Evolutionary conservation across 306 rosid species (phyloP), one percentile per base, ranked within the genome.

Genomic region (Macrotyloma uniflorum): DNA sequence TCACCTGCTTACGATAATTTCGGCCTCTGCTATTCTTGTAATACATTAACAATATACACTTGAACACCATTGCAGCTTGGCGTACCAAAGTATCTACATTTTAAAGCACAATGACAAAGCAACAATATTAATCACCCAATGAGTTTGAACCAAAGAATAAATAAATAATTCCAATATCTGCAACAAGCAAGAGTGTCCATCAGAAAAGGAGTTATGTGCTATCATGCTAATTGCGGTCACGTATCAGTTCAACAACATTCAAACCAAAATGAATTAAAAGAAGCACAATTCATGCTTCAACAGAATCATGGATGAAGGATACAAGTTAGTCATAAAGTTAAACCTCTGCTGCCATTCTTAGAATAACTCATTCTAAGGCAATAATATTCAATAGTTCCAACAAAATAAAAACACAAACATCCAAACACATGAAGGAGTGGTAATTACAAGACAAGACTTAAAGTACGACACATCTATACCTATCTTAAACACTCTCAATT

Each of bases 1-100:
- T 84, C 82, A 95, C 99, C 98, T 95, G 99, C 81, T 85, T 93
- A 88, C 98, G 93, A 75, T 95, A 95, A 86, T 90, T 90, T 58
- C 91, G 89, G 49, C 97, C 99, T 78, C 97, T 87, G 86, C 94
- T 84, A 80, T 93, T 95, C 91, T 91, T 95, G 88, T 85, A 91
- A 87, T 91, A 90, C 87, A 95, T 88, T 81, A 95, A 87, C 76
- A 95, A 77, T 75, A 83, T 61, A 81, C 94, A 95, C 90, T 95
- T 95, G 72, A 88, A 57, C 67, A 87, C 87, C 97, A 95, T 95
- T 59, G 90, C 96, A 55, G 97, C 98, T 83, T 93, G 98, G 65
- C 97, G 92, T 28, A 84, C 99, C 96, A 95, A 81, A 72, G 96
- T 86, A 86, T 95, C 99, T 95, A 85, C 61, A 76, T 79, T 79